Evolutionary conservation across 176 grass and related monocot genomes (phyloP), one percentile per base, ranked within the genome.

Genomic region (Aegilops umbellulata): DNA sequence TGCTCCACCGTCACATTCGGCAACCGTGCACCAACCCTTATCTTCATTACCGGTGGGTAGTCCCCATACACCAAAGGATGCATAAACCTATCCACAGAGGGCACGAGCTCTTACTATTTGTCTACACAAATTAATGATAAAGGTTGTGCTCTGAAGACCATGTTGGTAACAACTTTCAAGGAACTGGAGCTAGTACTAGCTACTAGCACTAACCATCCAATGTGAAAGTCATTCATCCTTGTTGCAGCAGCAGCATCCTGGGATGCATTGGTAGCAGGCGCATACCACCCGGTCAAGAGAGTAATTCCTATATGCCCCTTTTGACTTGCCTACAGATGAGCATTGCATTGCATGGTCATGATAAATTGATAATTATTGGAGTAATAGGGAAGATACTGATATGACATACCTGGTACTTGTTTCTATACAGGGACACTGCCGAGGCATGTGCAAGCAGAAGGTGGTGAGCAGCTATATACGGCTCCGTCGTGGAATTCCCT

Each of bases 221-320:
- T 47, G 44, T 47, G 44, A 47, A 47, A 47, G 44, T 15, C 89
- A 16, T 93, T 81, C 75, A 89, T 91, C 87, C 92, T 90, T 26
- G 5, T 66, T 11, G 90, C 89, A 7, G 95, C 92, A 25, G 80
- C 87, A 76, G 74, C 82, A 24, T 95, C 95, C 24, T 84, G 13
- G 5, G 86, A 4, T 8, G 61, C 58, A n/a, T 67, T 30, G 17
- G 87, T 93, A 38, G 60, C 73, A 65, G 89, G 87, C 65, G 90
- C 92, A 26, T 76, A 83, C 95, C 95, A 95, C 74, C 79, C 71
- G 1, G 84, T 83, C 2, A 93, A 76, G 27, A 97, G 65, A 19
- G 95, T 90, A 23, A 97, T 60, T 62, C 92, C 95, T 36, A 95
- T 90, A 10, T 86, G 69, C 10, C 92, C 95, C 29, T 89, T 89